Evolutionary conservation across 1,284 basidiomycete genomes (phyloP), one percentile per base, ranked within the genome.

Genomic region (Kalmanozyma brasiliensis): DNA sequence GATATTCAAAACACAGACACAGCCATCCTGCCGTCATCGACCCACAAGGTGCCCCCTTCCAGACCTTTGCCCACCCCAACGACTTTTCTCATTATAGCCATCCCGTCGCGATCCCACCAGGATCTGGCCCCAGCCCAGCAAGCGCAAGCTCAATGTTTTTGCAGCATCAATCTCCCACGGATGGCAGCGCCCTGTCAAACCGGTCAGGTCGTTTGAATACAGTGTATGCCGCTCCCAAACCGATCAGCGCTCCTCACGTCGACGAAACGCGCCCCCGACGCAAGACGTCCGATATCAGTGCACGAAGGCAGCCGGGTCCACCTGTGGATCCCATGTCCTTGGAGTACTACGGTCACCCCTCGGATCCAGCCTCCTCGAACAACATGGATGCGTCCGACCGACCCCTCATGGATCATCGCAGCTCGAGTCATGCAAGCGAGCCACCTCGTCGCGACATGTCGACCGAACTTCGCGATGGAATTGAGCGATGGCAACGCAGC

Each of bases 301-400:
- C 48, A 38, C 33, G 43, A 16, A 59, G 44, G 24, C 8, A 36
- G 30, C 35, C 47, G 7, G 59, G 40, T 34, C 65, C 44, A 2
- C 55, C 53, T 14, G 34, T 71, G 13, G 63, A 72, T 30, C 59
- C 63, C 34, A 67, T 72, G 68, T 72, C 68, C 20, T 45, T 67
- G 24, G 68, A 64, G 22, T 72, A 67, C 46, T 72, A 72, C 33
- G 63, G 63, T 19, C 68, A 71, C 22, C 56, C 61, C 45, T 62
- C 65, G 10, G 63, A 60, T 11, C 16, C 58, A 4, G 29, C 49
- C 1, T 38, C 48, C 0, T 35, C 38, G 13, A 10, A 52, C 44
- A 56, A 58, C 42, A 36, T 47, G 26, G 57, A 66, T 14, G 52
- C 36, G 19, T 36, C 52, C 14, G 45, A 47, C 7, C 43, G 57